Evolutionary conservation across 192 early-diverging fungal genomes (phyloP), one percentile per base, ranked within the genome.

Genomic region (Linderina pennispora): DNA sequence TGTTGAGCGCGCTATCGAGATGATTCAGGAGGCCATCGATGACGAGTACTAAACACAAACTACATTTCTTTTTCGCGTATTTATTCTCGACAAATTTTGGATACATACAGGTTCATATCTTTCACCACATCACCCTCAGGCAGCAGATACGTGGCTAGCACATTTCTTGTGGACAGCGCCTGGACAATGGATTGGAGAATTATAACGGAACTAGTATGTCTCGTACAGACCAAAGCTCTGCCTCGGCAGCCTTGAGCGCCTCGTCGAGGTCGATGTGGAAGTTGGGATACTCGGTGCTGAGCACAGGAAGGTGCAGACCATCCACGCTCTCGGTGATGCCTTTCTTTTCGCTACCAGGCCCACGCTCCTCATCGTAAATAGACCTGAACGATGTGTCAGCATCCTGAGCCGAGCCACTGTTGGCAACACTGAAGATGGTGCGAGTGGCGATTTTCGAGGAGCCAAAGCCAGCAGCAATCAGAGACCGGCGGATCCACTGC

Each of bases 191-290:
- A n/a, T n/a, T n/a, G n/a, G n/a, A n/a, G n/a, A n/a, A n/a, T n/a
- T n/a, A n/a, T n/a, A n/a, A n/a, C n/a, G n/a, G n/a, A n/a, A n/a
- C n/a, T n/a, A n/a, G n/a, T n/a, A n/a, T n/a, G n/a, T n/a, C n/a
- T n/a, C n/a, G n/a, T n/a, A n/a, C n/a, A n/a, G n/a, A n/a, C n/a
- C n/a, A n/a, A 3, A 70, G 50, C 48, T 62, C 66, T 13, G 59
- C 26, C 48, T 73, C 69, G 3, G 62, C 43, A 10, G 58, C 62
- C 31, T 58, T 55, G 18, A 73, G 53, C 4, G 69, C 69, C 37
- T 73, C 69, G 23, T 73, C 63, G 10, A 73, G 41, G 39, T 74
- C 70, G 17, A 74, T 48, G 28, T 74, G 70, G 50, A 74, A 74
- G 21, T 52, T 53, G 7, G 70, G 62, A 2, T 57, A 47, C 34